These are phyloP conservation scores for Fusarium albosuccineum DNA, from an alignment of 2,329 filamentous ascomycete genomes.

Conservation along the genomic window DNA sequence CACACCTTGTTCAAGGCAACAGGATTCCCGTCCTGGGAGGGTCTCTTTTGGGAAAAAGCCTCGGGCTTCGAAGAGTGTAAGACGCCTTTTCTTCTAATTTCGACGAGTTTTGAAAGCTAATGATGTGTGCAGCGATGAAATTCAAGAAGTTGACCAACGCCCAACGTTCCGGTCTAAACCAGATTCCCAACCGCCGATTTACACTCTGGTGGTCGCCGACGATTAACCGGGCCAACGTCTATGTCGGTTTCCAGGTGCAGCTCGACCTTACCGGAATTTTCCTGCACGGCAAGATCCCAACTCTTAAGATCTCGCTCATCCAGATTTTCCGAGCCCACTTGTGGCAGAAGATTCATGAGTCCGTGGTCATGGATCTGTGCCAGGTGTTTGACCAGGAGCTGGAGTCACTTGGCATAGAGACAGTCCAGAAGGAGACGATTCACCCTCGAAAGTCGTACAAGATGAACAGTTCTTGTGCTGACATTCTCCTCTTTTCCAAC, in stretches of 20 bases:
- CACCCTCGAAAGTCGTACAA: conserved; percentile 99
- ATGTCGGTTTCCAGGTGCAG: conserved; percentile 99
- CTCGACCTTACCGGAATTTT: conserved; percentile 98
- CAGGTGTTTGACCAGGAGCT: conserved; percentile 98
- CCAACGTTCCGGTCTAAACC: conserved; percentile 95
- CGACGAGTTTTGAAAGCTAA: conserved; percentile 47
- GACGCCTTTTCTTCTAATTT: too few relatives aligned
- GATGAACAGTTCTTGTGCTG: conserved; percentile 99
- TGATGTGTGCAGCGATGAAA: conserved; percentile 80
- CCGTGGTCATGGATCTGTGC: conserved; percentile 98
- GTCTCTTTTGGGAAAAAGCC: conserved; percentile 88
- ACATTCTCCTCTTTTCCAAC: conserved; percentile 95
- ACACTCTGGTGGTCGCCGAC: conserved; percentile 97
- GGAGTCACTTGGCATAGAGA: conserved; percentile 95
- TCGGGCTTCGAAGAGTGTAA: conserved; percentile 35
- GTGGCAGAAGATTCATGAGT: conserved; percentile 99
- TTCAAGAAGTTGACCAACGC: conserved; percentile 99
- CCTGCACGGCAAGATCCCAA: conserved; percentile 98
- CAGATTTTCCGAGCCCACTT: conserved; percentile 99
- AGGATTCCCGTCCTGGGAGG: conserved; percentile 97
- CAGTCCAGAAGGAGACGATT: conserved; percentile 98
- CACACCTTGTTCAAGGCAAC: conserved; percentile 98
- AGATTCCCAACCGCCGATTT: conserved; percentile 98
- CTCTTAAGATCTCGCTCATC: conserved; percentile 96
- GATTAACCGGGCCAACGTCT: conserved; percentile 96